These are phyloP conservation scores for Aspergillus luchuensis DNA, from an alignment of 2,329 filamentous ascomycete species.

Conservation along the genomic window DNA sequence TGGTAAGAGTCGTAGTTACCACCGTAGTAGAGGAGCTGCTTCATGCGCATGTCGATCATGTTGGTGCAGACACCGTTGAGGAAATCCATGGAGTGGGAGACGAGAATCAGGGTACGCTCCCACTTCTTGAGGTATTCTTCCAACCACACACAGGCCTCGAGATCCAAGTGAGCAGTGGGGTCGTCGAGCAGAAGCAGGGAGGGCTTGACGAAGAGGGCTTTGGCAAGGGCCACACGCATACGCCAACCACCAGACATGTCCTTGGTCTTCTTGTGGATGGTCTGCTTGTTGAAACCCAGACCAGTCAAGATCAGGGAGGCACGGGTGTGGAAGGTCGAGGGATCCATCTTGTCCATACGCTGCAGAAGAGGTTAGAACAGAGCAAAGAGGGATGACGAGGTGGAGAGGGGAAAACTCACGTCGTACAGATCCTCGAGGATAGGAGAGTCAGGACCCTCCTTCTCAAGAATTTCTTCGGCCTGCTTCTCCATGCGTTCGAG, in stretches of 20 bases:
- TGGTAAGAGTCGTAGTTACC: slow-evolving; percentile 99
- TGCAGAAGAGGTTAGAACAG: slow-evolving; percentile 44
- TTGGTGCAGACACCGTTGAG: slow-evolving; percentile 96
- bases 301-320: slow-evolving; percentile 95
- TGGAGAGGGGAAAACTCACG: slow-evolving; percentile 56
- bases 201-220: slow-evolving; percentile 98
- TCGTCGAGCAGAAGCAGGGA: slow-evolving; percentile 94
- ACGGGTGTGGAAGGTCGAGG: slow-evolving; percentile 92
- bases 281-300: slow-evolving; percentile 98
- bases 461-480: slow-evolving; percentile 87
- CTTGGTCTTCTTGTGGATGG: slow-evolving; percentile 99
- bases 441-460: slow-evolving; percentile 87
- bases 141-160: slow-evolving; percentile 99
- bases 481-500: slow-evolving; percentile 85
- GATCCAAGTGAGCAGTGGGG: slow-evolving; percentile 97
- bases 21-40: slow-evolving; percentile 93
- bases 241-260: slow-evolving; percentile 99
- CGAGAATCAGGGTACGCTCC: slow-evolving; percentile 93
- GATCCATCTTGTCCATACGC: slow-evolving; percentile 99
- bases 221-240: slow-evolving; percentile 97
- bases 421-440: slow-evolving; percentile 94
- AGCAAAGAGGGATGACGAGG: background rate
- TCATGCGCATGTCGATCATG: slow-evolving; percentile 97
- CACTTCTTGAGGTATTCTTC: slow-evolving; percentile 99
- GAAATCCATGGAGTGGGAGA: slow-evolving; percentile 99